Base-by-base conservation (phyloP, 805 yeast species). In the Metschnikowia gelsemii region DNA sequence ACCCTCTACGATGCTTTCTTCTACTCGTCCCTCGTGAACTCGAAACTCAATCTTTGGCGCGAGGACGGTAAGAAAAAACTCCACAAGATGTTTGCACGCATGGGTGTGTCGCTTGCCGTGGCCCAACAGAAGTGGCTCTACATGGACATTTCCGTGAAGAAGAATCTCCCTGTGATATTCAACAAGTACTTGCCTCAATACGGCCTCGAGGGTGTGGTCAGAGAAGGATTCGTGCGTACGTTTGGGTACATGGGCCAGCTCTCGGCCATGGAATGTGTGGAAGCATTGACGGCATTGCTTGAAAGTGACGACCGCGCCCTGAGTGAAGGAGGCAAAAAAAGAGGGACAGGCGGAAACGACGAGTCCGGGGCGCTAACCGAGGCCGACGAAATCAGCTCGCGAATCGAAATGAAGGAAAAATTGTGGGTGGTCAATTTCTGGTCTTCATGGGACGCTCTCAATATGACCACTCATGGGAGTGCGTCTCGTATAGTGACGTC, bases 81-180 rank as follows among this genome's bases (percentile, higher is more conserved):
- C 37, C 95, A 90, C 58, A 88, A 89, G 54, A 75, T 93, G 78
- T 87, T 93, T 66, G 99, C 99, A 1, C 79, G 85, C 53, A 93
- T 95, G 96, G 99, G 99, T 6, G 84, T 93, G 5, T 83, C 96
- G 0, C 69, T 93, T 35, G 83, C 80, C 5, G 82, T 84, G n/a
- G 93, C 98, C 0, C 84, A 82, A 55, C 96, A 93, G 61, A 81
- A 81, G 42, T 93, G 98, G 98, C 72, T 84, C 19, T 95, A 91
- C 59, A 79, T 91, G 82, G 93, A 88, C 58, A 78, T 86, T 27
- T 73, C 75, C 8, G 70, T 91, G 38, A 95, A 93, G 59, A 79
- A 82, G 42, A 83, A 80, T 46, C 66, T 93, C 18, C 82, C 84
- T 17, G 59, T 70, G 11, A 82, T 87, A 17, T 84, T 93, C 56